phyloP scores from a whole-genome alignment of 345 rosid genomes.

The Salix arbutifolia region DNA sequence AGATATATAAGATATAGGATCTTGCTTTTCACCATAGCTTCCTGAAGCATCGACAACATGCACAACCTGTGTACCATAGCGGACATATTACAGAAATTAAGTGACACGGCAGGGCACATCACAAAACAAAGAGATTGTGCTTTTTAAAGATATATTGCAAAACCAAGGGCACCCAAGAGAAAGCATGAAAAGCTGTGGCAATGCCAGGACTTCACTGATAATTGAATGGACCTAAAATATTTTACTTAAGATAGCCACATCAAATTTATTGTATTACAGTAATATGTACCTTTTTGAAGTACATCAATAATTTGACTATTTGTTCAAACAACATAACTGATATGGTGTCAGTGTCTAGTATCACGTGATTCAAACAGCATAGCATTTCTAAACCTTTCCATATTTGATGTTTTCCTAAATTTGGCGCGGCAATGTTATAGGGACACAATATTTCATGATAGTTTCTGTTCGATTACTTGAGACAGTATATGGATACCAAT shows the following conservation, averaged over 20 bases:
- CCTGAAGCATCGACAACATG: slow-evolving; percentile 80
- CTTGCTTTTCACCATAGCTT: slow-evolving; percentile 37
- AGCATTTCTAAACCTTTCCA: background rate
- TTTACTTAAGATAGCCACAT: background rate
- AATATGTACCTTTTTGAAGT: background rate
- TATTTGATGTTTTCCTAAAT: background rate
- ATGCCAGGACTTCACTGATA: too few species aligned
- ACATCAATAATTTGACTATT: background rate
- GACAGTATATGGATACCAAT: background rate
- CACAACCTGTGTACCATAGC: slow-evolving; percentile 54
- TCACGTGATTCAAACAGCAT: background rate
- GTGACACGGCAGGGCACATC: background rate
- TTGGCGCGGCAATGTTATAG: background rate
- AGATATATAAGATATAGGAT: slow-evolving; percentile 53
- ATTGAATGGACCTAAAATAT: background rate
- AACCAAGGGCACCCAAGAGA: too few species aligned
- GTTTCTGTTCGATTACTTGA: too few species aligned
- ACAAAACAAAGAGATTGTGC: background rate
- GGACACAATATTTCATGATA: background rate
- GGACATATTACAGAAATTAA: too few species aligned
- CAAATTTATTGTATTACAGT: background rate
- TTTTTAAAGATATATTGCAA: too few species aligned
- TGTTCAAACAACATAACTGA: background rate
- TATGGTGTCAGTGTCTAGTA: background rate
- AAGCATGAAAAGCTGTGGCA: background rate